These are phyloP conservation scores for Rutstroemia sp. DNA, from an alignment of 2,329 filamentous ascomycete genomes.

Conservation along the genomic window DNA sequence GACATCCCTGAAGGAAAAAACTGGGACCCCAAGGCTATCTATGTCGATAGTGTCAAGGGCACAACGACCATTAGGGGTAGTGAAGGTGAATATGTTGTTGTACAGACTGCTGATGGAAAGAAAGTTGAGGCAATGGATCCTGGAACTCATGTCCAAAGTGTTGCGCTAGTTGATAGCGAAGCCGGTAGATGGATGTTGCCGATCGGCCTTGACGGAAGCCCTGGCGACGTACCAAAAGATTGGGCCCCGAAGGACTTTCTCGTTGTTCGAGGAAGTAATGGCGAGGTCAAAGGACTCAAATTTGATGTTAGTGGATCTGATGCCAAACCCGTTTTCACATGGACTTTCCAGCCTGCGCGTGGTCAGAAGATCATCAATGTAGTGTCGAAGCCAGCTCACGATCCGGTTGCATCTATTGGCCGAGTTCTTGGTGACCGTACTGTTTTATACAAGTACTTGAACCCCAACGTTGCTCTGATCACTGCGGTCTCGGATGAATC, in stretches of 20 bases:
- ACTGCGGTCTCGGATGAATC: constrained; percentile 56
- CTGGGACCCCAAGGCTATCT: constrained; percentile 63
- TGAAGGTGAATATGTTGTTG: constrained; percentile 54
- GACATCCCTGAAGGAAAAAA: constrained; percentile 46
- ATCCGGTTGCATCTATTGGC: constrained; percentile 90
- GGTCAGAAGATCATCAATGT: constrained; percentile 64
- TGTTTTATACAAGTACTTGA: constrained; percentile 97
- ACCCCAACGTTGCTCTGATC: constrained; percentile 75
- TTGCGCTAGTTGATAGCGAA: constrained; percentile 45
- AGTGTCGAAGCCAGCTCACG: constrained; percentile 62
- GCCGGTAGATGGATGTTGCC: constrained; percentile 48
- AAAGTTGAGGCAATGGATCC: constrained; percentile 38
- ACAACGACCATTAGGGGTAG: constrained; percentile 29
- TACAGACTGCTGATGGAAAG: constrained; percentile 46
- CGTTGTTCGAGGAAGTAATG: constrained; percentile 43
- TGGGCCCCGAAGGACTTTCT: constrained; percentile 46
- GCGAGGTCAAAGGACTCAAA: constrained; percentile 47
- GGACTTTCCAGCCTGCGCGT: constrained; percentile 63
- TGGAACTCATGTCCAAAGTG: constrained; percentile 37
- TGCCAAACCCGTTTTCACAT: constrained; percentile 45
- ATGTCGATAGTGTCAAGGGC: constrained; percentile 50
- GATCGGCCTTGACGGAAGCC: constrained; percentile 42
- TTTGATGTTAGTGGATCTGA: constrained; percentile 39
- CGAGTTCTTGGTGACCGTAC: constrained; percentile 84
- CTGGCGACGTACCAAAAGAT: constrained; percentile 38